Percentiles rank a stretch among this genome's conserved stretches.
These are phyloP conservation scores for Saposhnikovia divaricata DNA, from an alignment of 129 eudicot genomes.

Conservation along the genomic window DNA sequence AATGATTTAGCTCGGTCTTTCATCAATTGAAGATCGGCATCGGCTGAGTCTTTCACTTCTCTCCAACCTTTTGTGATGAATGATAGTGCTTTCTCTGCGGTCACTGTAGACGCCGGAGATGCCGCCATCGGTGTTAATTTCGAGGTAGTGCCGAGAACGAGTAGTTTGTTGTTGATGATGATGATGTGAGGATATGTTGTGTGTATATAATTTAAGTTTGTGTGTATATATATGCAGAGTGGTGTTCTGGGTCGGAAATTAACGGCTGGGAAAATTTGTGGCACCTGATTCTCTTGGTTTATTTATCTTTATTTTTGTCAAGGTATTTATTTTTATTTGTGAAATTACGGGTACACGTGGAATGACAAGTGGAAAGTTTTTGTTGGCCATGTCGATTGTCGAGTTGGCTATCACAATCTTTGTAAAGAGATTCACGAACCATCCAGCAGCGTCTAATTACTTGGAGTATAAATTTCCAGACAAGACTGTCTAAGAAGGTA, in stretches of 20 bases:
- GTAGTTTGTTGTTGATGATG: not conserved
- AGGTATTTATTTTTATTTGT: no score
- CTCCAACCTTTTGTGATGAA: constrained; percentile 87
- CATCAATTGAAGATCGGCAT: constrained; percentile 77
- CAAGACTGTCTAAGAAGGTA: no score
- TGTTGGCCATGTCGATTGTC: no score
- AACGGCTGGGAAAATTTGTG: constrained; percentile 34
- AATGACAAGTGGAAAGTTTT: no score
- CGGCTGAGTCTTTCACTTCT: constrained; percentile 76
- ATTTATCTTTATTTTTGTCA: not conserved
- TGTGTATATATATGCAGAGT: not conserved
- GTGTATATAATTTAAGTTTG: not conserved
- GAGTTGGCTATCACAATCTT: no score
- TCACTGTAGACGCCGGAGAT: constrained; percentile 37
- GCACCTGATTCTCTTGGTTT: not conserved
- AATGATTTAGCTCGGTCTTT: constrained; percentile 77
- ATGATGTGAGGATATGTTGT: not conserved
- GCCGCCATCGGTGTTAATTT: constrained; percentile 33
- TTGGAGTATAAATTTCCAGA: no score
- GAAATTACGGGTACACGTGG: not conserved
- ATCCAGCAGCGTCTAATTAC: no score
- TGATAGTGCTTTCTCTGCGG: constrained; percentile 84
- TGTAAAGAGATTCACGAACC: no score
- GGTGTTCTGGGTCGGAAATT: constrained; percentile 20
- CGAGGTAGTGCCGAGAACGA: not conserved